Base-by-base conservation (phyloP, 2,329 filamentous ascomycete genomes). In the Aplosporella prunicola region DNA sequence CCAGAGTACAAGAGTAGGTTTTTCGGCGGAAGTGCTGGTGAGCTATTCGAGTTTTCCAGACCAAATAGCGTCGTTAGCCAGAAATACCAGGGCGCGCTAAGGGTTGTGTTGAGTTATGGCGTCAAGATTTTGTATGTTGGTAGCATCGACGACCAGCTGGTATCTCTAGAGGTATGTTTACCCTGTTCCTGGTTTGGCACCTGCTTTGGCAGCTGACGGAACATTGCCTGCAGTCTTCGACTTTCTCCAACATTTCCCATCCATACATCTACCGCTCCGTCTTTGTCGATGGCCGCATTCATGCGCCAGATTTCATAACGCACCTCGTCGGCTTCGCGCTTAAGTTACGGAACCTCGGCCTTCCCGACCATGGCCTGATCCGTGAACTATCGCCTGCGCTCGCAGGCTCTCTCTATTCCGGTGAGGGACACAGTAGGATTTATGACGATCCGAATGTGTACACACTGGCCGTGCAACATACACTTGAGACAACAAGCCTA, bases 221-320 rank as follows among this genome's bases (percentile, higher is more conserved):
- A 9, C 4, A 9, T 3, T 10, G 13, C 34, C 14, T 17, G 15
- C 26, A 69, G 76, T 95, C 88, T 2, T 87, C 89, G 11, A 77
- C 91, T 0, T 93, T 93, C 59, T 82, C 85, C 0, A 82, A 82
- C 0, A 78, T 87, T 4, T 78, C 77, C 14, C 91, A 98, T 52
- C 91, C 91, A 0, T 88, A 95, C 57, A 89, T 96, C 41, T 93
- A 87, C 57, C 80, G 91, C 18, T 85, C 88, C n/a, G 87, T 93
- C 11, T 96, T 96, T 55, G 83, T 98, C 37, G 89, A 98, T 58
- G 85, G 88, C 17, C 79, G 88, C 42, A 73, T 95, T 22, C 89
- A 96, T 56, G 82, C 88, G 0, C 86, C 88, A 2, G 88, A 93
- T 57, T 98, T 98, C 8, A 80, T 98, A 34, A 85, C 86, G 2